Conservation (phyloP, 2,329 filamentous ascomycete genomes). For the Paecilomyces fulvus region DNA sequence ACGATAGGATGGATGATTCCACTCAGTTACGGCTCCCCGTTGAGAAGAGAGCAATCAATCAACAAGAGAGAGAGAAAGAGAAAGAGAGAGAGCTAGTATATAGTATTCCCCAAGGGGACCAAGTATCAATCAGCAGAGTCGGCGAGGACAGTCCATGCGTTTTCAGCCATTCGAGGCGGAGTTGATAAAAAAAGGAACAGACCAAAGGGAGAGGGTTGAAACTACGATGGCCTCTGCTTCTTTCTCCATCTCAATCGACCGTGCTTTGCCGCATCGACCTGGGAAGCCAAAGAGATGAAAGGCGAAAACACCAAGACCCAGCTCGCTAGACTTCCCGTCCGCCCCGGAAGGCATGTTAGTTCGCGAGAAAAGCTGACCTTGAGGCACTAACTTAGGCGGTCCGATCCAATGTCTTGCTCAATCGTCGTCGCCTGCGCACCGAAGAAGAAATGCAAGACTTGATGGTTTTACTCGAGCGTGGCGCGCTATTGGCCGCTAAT, state of each 20-base stretch:
- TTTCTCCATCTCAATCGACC: background rate
- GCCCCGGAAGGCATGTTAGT: background rate
- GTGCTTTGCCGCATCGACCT: background rate
- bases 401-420: background rate
- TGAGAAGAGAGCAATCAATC: background rate
- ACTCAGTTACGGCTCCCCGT: background rate
- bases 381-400: background rate
- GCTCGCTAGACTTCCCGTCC: background rate
- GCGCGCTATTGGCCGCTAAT: background rate
- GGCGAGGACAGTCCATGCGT: background rate
- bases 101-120: background rate
- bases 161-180: background rate
- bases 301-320: background rate
- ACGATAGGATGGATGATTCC: background rate
- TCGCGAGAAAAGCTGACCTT: background rate
- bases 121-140: background rate
- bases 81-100: no score
- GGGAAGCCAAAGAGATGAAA: background rate
- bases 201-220: background rate
- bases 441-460: background rate
- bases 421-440: background rate
- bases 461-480: background rate
- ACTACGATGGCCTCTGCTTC: background rate
- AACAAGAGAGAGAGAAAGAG: no score
- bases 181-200: background rate